Conservation (phyloP, 768 basidiomycete genomes). For the Lenzites betulinus region DNA sequence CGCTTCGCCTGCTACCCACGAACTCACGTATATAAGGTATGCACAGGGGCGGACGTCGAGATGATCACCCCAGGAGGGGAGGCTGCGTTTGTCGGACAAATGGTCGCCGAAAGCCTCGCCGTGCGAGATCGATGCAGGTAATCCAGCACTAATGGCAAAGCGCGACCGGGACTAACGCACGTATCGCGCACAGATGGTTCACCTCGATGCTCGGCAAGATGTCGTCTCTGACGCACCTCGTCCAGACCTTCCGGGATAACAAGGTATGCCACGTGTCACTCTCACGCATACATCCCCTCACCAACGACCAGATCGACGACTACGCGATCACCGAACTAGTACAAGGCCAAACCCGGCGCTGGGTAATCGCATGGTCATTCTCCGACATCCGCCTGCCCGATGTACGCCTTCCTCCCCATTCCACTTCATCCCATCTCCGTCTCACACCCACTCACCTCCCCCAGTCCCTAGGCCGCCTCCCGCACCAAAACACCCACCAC, state of each 20-base stretch:
- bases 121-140: conserved; percentile 61
- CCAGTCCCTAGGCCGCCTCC: conserved; percentile 40
- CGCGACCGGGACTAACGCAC: background rate
- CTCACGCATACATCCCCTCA: background rate
- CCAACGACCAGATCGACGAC: conserved; percentile 65
- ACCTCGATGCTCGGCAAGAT: conserved; percentile 92
- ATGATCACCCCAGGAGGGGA: conserved; percentile 93
- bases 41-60: conserved; percentile 84
- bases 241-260: conserved; percentile 50
- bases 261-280: conserved; percentile 37
- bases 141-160: background rate
- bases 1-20: background rate
- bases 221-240: conserved; percentile 66
- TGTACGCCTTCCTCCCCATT: conserved; percentile 46
- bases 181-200: conserved; percentile 66
- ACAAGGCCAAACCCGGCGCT: conserved; percentile 89
- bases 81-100: conserved; percentile 67
- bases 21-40: conserved; percentile 50
- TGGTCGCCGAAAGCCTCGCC: conserved; percentile 73
- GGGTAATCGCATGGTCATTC: conserved; percentile 91
- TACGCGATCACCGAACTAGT: conserved; percentile 84
- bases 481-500: conserved; percentile 46
- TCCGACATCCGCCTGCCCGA: conserved; percentile 67
- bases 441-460: background rate
- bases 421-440: background rate